phyloP scores from a whole-genome alignment of 441 rosid genomes.

The Sinapis alba region DNA sequence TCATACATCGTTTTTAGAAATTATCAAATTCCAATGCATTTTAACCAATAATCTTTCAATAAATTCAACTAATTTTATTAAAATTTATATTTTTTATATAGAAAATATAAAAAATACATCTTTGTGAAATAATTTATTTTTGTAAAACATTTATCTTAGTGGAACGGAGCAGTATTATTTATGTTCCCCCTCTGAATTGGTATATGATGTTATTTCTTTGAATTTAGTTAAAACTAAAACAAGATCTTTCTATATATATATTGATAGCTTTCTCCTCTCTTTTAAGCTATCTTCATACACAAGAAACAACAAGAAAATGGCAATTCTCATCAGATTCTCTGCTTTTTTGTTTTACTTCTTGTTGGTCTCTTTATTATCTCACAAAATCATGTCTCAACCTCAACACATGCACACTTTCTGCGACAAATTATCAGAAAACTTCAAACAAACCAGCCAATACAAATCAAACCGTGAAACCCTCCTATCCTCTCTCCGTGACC shows the following conservation, averaged over 20 bases:
- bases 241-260: neutral
- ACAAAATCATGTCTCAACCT: conserved; percentile 22
- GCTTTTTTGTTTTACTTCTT: neutral
- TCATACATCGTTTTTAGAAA: too few species aligned
- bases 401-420: conserved; percentile 7
- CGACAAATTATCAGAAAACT: neutral
- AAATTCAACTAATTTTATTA: too few species aligned
- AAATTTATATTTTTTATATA: too few species aligned
- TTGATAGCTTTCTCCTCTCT: neutral
- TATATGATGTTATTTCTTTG: neutral
- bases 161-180: too few species aligned
- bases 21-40: too few species aligned
- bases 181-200: conserved; percentile 7
- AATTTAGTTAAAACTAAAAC: neutral
- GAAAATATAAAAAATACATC: too few species aligned
- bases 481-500: neutral
- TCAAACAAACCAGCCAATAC: conserved; percentile 5
- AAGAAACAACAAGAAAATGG: neutral
- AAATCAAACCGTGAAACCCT: conserved; percentile 10
- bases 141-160: too few species aligned
- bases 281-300: neutral
- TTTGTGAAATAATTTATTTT: too few species aligned
- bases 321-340: neutral
- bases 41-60: too few species aligned
- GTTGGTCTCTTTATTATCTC: neutral